Percentiles rank a stretch among this genome's conserved stretches.
Evolutionary conservation across 495 filamentous ascomycete genomes (phyloP).

Genomic region (Penicillium steckii): DNA sequence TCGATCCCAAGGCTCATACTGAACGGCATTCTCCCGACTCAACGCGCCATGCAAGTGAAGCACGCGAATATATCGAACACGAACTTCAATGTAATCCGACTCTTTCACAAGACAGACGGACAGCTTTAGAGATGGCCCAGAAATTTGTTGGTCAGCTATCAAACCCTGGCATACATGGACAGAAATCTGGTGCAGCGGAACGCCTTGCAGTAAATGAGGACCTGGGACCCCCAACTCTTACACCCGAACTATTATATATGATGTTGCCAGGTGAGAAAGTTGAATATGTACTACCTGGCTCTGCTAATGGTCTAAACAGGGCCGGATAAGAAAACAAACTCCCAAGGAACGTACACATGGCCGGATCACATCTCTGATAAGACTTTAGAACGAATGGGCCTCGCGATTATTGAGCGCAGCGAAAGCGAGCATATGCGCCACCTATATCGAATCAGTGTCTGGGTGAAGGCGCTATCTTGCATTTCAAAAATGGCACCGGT

Average conservation of each 20-base stretch:
- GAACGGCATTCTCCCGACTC: conserved; percentile 21
- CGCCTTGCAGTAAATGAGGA: conserved; percentile 13
- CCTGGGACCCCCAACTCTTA: conserved; percentile 16
- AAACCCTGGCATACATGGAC: conserved; percentile 16
- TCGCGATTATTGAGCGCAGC: conserved; percentile 24
- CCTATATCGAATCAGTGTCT: conserved; percentile 24
- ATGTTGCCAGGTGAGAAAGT: conserved; percentile 22
- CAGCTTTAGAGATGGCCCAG: conserved; percentile 22
- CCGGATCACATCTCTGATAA: conserved; percentile 31
- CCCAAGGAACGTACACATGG: conserved; percentile 24
- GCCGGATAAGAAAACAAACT: conserved; percentile 22
- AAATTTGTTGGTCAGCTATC: conserved; percentile 24
- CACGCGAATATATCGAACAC: conserved; percentile 26
- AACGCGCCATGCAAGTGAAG: conserved; percentile 25
- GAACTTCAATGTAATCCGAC: conserved; percentile 29
- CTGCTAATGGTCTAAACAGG: conserved; percentile 11
- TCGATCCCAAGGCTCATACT: conserved; percentile 4
- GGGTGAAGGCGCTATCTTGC: conserved; percentile 23
- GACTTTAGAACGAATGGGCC: conserved; percentile 26
- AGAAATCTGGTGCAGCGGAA: conserved; percentile 10
- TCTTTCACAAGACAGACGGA: conserved; percentile 27
- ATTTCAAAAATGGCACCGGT: conserved; percentile 25
- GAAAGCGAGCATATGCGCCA: conserved; percentile 22
- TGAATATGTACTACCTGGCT: neutral
- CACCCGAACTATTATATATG: conserved; percentile 30